phyloP scores from a whole-genome alignment of 2,329 filamentous ascomycete species.

The Fusarium nematophilum region DNA sequence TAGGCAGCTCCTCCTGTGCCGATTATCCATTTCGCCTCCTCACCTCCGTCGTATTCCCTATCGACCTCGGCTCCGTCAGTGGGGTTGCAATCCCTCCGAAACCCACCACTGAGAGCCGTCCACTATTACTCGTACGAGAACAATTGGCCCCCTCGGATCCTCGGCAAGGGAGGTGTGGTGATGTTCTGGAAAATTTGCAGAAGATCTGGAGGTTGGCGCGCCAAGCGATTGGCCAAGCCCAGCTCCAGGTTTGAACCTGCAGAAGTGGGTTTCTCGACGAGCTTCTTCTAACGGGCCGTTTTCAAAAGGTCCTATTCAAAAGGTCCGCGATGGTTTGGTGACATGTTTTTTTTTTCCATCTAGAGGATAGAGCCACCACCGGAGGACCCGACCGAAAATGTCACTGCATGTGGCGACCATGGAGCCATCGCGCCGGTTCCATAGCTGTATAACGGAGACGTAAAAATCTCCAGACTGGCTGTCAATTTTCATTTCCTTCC shows the following conservation, averaged over 20 bases:
- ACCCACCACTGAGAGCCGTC: conserved; percentile 19
- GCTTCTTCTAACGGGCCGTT: conserved; percentile 31
- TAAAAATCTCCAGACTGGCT: conserved; percentile 35
- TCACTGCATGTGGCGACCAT: conserved; percentile 1
- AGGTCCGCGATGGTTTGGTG: background rate
- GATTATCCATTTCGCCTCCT: background rate
- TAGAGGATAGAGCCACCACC: background rate
- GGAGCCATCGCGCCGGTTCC: conserved; percentile 11
- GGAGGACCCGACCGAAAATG: background rate
- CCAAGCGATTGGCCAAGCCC: conserved; percentile 29
- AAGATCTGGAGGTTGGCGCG: conserved; percentile 6
- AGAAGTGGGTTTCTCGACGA: conserved; percentile 11
- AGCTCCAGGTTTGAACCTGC: background rate
- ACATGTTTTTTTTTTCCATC: background rate
- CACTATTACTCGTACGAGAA: conserved; percentile 39
- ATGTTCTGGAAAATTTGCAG: conserved; percentile 41
- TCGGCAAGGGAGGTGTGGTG: conserved; percentile 36
- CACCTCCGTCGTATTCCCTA: conserved; percentile 22
- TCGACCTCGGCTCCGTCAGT: conserved; percentile 28
- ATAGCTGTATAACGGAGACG: conserved; percentile 21
- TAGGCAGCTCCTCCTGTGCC: too few relatives aligned
- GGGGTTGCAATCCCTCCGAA: conserved; percentile 4
- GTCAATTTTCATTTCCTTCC: conserved; percentile 14
- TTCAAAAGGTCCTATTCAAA: conserved; percentile 16
- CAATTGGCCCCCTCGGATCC: conserved; percentile 24